phyloP scores from a whole-genome alignment of 2,329 filamentous ascomycete species.

The Pseudogymnoascus sp. region DNA sequence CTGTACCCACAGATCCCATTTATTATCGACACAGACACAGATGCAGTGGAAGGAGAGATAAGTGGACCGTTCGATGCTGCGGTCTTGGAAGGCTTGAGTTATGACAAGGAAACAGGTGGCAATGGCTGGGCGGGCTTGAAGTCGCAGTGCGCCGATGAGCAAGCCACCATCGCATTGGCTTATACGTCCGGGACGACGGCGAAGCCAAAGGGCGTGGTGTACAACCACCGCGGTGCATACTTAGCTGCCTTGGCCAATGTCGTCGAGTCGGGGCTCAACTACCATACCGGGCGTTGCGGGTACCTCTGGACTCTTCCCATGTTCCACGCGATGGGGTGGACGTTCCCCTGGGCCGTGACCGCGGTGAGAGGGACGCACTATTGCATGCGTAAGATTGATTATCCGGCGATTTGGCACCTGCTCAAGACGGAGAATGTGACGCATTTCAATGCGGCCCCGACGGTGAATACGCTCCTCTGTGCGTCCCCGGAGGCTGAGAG shows the following conservation, averaged over 20 bases:
- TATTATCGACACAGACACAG: constrained; percentile 74
- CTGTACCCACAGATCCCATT: constrained; percentile 56
- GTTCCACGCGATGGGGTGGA: constrained; percentile 72
- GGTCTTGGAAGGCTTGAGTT: constrained; percentile 66
- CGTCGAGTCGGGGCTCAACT: constrained; percentile 79
- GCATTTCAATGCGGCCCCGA: constrained; percentile 93
- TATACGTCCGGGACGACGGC: constrained; percentile 95
- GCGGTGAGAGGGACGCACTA: constrained; percentile 91
- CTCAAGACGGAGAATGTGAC: constrained; percentile 81
- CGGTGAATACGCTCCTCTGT: constrained; percentile 89
- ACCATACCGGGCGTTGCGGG: constrained; percentile 57
- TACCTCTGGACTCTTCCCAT: constrained; percentile 92
- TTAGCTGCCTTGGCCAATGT: constrained; percentile 78
- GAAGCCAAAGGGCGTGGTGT: constrained; percentile 84
- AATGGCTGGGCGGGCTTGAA: constrained; percentile 72
- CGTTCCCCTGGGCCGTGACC: constrained; percentile 87
- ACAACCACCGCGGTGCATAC: constrained; percentile 80
- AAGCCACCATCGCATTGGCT: constrained; percentile 74
- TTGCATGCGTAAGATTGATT: constrained; percentile 90
- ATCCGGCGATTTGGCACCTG: constrained; percentile 82
- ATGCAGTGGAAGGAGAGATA: constrained; percentile 62
- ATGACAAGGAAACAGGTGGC: constrained; percentile 56
- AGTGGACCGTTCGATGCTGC: constrained; percentile 77
- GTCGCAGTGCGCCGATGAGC: constrained; percentile 59
- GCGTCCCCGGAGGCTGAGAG: constrained; percentile 64